These are phyloP conservation scores for Zygoascus bituminiphila DNA, from an alignment of 805 yeast genomes.

Conservation along the genomic window DNA sequence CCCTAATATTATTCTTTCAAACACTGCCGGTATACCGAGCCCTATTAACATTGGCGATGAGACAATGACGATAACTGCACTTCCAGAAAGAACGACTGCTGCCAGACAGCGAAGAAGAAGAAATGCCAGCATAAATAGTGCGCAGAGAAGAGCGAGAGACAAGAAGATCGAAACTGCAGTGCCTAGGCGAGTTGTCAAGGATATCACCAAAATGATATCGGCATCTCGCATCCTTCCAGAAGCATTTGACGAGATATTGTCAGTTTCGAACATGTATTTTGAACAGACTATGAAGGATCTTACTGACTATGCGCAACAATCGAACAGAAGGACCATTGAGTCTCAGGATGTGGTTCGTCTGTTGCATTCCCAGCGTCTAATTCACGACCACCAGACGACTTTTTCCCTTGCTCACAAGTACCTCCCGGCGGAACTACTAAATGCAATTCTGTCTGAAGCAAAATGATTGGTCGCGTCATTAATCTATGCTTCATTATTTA, in stretches of 20 bases:
- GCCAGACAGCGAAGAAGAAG: background rate
- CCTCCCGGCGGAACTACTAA: slow-evolving; percentile 27
- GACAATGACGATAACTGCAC: background rate
- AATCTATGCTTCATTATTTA: background rate
- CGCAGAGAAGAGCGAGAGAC: slow-evolving; percentile 1
- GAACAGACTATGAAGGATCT: slow-evolving; percentile 26
- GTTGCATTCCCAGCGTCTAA: slow-evolving; percentile 27
- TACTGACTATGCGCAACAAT: slow-evolving; percentile 29
- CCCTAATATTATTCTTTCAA: background rate
- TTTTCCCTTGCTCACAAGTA: slow-evolving; percentile 24
- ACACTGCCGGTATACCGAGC: background rate
- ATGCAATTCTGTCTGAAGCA: slow-evolving; percentile 5
- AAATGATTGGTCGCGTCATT: background rate
- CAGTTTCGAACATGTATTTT: slow-evolving; percentile 26
- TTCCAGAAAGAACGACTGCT: background rate
- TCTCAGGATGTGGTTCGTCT: slow-evolving; percentile 23
- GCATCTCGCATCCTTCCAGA: slow-evolving; percentile 13
- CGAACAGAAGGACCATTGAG: slow-evolving; percentile 24
- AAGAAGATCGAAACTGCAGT: slow-evolving; percentile 8
- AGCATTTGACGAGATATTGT: slow-evolving; percentile 19
- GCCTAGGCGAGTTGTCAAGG: slow-evolving; percentile 12
- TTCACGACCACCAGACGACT: slow-evolving; percentile 12
- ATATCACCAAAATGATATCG: slow-evolving; percentile 8
- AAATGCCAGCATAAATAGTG: background rate
- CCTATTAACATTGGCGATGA: slow-evolving; percentile 7